Evolutionary conservation across 1,284 basidiomycete species (phyloP).

Genomic region (Melampsora americana): DNA sequence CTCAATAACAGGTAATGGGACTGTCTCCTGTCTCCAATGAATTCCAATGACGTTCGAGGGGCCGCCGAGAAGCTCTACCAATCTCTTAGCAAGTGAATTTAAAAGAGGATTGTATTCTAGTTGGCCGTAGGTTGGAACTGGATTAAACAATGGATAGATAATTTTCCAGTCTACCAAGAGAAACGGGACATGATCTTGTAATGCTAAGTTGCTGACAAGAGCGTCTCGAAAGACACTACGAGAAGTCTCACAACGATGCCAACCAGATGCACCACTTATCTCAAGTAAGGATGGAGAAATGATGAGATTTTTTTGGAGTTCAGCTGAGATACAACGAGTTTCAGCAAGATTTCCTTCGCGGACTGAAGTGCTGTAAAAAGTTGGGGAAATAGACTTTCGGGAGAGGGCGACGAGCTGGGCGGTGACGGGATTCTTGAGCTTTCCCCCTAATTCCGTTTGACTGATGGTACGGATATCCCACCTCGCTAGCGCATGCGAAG

Average conservation of each 20-base stretch:
- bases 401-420: neutral
- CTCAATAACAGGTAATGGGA: slow-evolving; percentile 47
- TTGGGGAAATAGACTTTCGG: neutral
- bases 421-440: neutral
- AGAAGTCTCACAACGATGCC: neutral
- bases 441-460: slow-evolving; percentile 44
- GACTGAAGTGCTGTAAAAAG: neutral
- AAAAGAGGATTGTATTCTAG: slow-evolving; percentile 49
- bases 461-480: slow-evolving; percentile 50
- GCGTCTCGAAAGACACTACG: neutral
- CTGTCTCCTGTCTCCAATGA: slow-evolving; percentile 52
- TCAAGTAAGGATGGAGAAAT: neutral
- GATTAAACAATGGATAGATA: slow-evolving; percentile 1
- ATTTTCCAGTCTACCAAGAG: neutral
- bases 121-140: slow-evolving; percentile 46
- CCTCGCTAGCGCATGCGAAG: slow-evolving; percentile 45
- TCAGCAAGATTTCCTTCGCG: neutral
- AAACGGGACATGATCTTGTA: neutral
- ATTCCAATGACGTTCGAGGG: slow-evolving; percentile 47
- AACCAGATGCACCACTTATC: neutral
- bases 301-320: neutral
- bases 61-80: slow-evolving; percentile 46
- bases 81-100: slow-evolving; percentile 46
- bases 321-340: neutral
- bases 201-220: neutral